Conservation (phyloP, 495 filamentous ascomycete genomes). For the Penicillium longicatenatum region DNA sequence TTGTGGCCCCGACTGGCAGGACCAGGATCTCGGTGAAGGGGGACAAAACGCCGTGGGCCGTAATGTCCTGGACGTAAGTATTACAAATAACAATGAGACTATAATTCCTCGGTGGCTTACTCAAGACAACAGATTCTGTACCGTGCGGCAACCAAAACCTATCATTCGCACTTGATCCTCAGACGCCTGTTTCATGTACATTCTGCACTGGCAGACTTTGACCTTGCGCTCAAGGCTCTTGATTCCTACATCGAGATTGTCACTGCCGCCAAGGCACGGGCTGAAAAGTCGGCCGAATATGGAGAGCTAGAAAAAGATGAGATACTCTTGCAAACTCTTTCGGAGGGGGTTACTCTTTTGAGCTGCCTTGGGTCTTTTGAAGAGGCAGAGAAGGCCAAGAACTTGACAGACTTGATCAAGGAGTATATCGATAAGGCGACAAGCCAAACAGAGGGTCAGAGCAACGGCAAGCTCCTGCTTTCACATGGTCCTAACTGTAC, state of each 20-base stretch:
- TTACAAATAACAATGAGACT: slow-evolving; percentile 4
- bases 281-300: slow-evolving; percentile 77
- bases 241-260: slow-evolving; percentile 89
- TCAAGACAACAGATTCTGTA: slow-evolving; percentile 65
- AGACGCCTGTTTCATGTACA: slow-evolving; percentile 89
- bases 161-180: slow-evolving; percentile 86
- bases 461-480: slow-evolving; percentile 31
- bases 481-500: slow-evolving; percentile 21
- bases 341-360: slow-evolving; percentile 76
- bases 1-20: slow-evolving; percentile 69
- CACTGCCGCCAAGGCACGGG: slow-evolving; percentile 74
- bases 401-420: slow-evolving; percentile 65
- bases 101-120: neutral
- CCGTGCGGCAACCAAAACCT: slow-evolving; percentile 85
- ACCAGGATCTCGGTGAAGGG: slow-evolving; percentile 76
- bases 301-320: slow-evolving; percentile 76
- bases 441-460: slow-evolving; percentile 37
- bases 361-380: slow-evolving; percentile 74
- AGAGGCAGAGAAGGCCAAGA: slow-evolving; percentile 74
- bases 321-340: slow-evolving; percentile 70
- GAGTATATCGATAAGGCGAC: slow-evolving; percentile 57
- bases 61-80: slow-evolving; percentile 69
- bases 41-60: slow-evolving; percentile 71
- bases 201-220: slow-evolving; percentile 80
- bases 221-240: slow-evolving; percentile 82